These are phyloP conservation scores for Lipomyces yamadae DNA, from an alignment of 805 yeast genomes.

Conservation along the genomic window DNA sequence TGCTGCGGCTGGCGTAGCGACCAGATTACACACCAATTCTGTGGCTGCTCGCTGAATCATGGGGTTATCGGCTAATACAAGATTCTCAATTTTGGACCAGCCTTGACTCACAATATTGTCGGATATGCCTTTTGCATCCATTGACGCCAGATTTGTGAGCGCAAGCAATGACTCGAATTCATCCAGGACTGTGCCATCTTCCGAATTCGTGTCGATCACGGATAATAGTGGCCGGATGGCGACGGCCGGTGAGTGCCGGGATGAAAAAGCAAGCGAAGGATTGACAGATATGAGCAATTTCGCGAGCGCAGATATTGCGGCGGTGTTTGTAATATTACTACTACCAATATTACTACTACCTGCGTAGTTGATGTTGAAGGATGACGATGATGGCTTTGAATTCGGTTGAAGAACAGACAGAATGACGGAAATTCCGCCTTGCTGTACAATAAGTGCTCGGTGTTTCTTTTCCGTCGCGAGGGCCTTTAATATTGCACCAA, in stretches of 20 bases:
- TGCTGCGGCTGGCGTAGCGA: slow-evolving; percentile 48
- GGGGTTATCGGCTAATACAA: slow-evolving; percentile 53
- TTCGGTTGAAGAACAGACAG: slow-evolving; percentile 22
- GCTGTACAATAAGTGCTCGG: slow-evolving; percentile 42
- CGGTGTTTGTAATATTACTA: slow-evolving; percentile 22
- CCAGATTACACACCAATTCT: slow-evolving; percentile 68
- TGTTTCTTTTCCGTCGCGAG: slow-evolving; percentile 41
- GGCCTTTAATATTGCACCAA: slow-evolving; percentile 42
- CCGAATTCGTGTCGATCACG: slow-evolving; percentile 40
- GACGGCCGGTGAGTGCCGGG: slow-evolving; percentile 42
- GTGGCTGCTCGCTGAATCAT: slow-evolving; percentile 62
- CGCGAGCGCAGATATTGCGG: slow-evolving; percentile 45
- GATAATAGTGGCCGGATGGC: slow-evolving; percentile 44
- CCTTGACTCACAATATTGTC: slow-evolving; percentile 49
- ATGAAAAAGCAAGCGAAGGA: slow-evolving; percentile 46
- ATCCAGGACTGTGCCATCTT: slow-evolving; percentile 45
- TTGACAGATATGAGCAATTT: slow-evolving; percentile 46
- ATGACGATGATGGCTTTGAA: slow-evolving; percentile 5
- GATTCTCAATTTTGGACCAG: slow-evolving; percentile 55
- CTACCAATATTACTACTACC: neutral
- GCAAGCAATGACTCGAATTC: slow-evolving; percentile 65
- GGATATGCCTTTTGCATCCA: slow-evolving; percentile 50
- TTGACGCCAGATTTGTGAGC: slow-evolving; percentile 67
- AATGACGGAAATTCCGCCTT: slow-evolving; percentile 46
- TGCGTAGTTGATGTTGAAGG: slow-evolving; percentile 24